A percentile compares a stretch with the other conserved stretches of the same genome.
Evolutionary conservation across 345 rosid species (phyloP).

Genomic region (Cardamine resedifolia): DNA sequence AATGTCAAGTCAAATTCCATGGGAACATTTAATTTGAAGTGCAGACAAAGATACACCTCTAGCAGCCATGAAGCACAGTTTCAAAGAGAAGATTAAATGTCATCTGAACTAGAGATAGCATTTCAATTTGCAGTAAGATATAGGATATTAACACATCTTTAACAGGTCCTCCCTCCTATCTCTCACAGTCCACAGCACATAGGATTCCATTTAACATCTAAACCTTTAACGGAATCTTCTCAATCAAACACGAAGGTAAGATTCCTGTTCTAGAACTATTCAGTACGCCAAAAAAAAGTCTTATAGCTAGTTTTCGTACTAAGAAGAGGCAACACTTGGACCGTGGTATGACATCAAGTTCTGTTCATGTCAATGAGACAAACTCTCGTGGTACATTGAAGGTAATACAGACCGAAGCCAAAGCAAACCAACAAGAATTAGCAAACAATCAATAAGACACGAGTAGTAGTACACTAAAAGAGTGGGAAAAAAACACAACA

Average conservation of each 20-base stretch:
- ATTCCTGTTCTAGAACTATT: not conserved
- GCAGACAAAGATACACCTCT: not conserved
- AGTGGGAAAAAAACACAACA: not conserved
- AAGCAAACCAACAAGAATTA: not conserved
- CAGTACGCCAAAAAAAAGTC: not conserved
- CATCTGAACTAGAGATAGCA: not conserved
- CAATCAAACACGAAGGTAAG: not conserved
- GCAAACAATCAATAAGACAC: not conserved
- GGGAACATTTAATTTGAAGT: not conserved
- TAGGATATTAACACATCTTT: not conserved
- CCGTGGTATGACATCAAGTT: not conserved
- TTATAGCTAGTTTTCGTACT: not conserved
- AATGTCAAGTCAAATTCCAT: not conserved
- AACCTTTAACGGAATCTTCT: not conserved
- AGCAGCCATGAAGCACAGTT: slow-evolving; percentile 3
- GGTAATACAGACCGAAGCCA: slow-evolving; percentile 1
- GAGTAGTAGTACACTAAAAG: slow-evolving; percentile 19
- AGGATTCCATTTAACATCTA: not conserved
- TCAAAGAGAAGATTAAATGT: not conserved
- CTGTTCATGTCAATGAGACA: slow-evolving; percentile 21
- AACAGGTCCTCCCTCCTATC: not conserved
- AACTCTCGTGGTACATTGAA: slow-evolving; percentile 14
- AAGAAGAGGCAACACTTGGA: not conserved
- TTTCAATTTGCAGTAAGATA: slow-evolving; percentile 5
- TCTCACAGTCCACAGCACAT: not conserved